phyloP scores from a whole-genome alignment of 108 stramenopile genomes.

The Cylindrotheca closterium region DNA sequence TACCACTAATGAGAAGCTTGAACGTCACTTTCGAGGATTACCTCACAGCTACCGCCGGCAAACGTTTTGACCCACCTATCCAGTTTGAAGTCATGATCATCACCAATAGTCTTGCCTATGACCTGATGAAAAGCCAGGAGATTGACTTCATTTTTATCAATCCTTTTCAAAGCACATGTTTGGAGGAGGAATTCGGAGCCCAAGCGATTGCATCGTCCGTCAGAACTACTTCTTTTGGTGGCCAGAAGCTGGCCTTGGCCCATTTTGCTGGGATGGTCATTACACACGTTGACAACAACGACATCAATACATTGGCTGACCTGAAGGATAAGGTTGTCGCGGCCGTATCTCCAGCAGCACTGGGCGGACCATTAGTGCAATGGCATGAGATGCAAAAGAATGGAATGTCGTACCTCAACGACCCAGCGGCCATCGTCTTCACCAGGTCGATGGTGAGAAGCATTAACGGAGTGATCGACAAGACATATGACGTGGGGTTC shows the following conservation, averaged over 20 bases:
- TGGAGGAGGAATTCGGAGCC: conserved; percentile 34
- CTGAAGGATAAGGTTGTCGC: conserved; percentile 32
- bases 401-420: conserved; percentile 31
- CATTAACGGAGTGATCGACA: conserved; percentile 33
- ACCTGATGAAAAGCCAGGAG: not conserved
- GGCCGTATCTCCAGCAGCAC: conserved; percentile 27
- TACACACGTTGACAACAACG: conserved; percentile 5
- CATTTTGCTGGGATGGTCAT: conserved; percentile 38
- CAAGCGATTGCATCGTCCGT: conserved; percentile 30
- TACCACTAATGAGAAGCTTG: too few relatives aligned
- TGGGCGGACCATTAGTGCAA: conserved; percentile 44
- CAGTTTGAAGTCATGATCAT: conserved; percentile 3
- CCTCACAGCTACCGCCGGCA: conserved; percentile 15
- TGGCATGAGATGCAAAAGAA: conserved; percentile 19
- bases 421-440: conserved; percentile 37
- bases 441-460: conserved; percentile 31
- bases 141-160: conserved; percentile 41
- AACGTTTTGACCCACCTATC: conserved; percentile 19
- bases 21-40: conserved; percentile 19
- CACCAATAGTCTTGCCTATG: not conserved
- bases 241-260: conserved; percentile 18
- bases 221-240: conserved; percentile 18
- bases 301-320: conserved; percentile 25
- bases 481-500: conserved; percentile 42
- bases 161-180: conserved; percentile 32